phyloP scores from a whole-genome alignment of 2,329 filamentous ascomycete species.

The Epichloe elymi region DNA sequence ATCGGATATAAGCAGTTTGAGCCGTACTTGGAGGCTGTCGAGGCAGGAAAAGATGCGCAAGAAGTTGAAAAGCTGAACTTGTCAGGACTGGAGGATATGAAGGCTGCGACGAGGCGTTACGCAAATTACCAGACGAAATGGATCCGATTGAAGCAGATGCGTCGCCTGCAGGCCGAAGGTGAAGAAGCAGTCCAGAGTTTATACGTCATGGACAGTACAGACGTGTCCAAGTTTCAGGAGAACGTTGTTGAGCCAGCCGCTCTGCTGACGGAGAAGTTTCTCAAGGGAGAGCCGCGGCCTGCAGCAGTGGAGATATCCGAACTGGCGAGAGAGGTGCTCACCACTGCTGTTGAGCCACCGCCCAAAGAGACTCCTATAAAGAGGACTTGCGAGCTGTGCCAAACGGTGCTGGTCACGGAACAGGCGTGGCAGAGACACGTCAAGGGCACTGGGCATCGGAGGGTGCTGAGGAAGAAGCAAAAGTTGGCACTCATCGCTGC shows the following conservation, averaged over 20 bases:
- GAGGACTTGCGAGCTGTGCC: constrained; percentile 60
- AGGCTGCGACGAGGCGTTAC: constrained; percentile 76
- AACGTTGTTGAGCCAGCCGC: constrained; percentile 55
- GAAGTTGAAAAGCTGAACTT: constrained; percentile 42
- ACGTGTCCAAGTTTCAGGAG: constrained; percentile 46
- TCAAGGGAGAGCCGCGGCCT: constrained; percentile 42
- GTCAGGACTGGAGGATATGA: constrained; percentile 58
- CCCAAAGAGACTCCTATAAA: constrained; percentile 39
- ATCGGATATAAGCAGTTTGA: constrained; percentile 93
- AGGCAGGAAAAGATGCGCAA: constrained; percentile 13
- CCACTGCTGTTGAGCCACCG: constrained; percentile 30
- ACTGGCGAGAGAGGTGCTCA: constrained; percentile 41
- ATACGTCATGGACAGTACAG: constrained; percentile 71
- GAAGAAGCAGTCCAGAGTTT: constrained; percentile 41
- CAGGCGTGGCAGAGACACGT: constrained; percentile 30
- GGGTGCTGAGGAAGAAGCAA: constrained; percentile 22
- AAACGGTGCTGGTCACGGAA: constrained; percentile 47
- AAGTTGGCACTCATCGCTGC: constrained; percentile 23
- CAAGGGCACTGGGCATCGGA: constrained; percentile 22
- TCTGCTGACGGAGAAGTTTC: constrained; percentile 47
- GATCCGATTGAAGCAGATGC: constrained; percentile 73
- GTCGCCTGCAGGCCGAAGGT: constrained; percentile 45
- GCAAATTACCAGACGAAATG: constrained; percentile 73
- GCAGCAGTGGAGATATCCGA: constrained; percentile 34
- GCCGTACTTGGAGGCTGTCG: constrained; percentile 46